Base-by-base conservation (phyloP, 768 basidiomycete species). In the Imleria badia region DNA sequence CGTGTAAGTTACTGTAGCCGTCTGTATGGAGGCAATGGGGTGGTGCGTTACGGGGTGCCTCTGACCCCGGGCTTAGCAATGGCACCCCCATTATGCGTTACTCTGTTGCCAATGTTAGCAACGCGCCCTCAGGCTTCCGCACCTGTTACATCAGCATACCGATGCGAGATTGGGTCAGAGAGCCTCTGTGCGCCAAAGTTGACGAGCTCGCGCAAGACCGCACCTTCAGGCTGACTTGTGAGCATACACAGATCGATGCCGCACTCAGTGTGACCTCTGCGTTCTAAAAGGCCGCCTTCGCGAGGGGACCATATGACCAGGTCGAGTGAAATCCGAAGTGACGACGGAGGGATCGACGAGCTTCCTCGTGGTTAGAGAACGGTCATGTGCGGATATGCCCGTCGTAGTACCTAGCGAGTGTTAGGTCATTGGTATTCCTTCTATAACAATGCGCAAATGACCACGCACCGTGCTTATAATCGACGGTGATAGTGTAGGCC, bases 301-400 rank as follows among this genome's bases (percentile, higher is more conserved):
- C 87, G 84, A 76, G 23, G 97, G 95, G 1, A 98, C 94, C 79
- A 98, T 81, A 67, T 99, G 97, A 5, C 97, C 97, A 11, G 97
- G 97, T 13, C 95, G 85, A 3, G 84, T 84, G 68, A 99, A 96
- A 61, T 96, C 90, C 20, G 78, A 73, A 15, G 89, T 73, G 1
- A 65, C 68, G 15, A 79, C 72, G 13, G 72, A 64, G 6, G 83
- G 73, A 29, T 84, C 80, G 19, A 94, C 91, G 26, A 99, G 83
- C 38, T 89, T 85, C 52, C 91, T 83, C 4, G 81, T 92, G 5
- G 96, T 96, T 50, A 94, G 76, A 33, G 90, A 86, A 51, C 97
- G 87, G 74, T 99, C 97, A 71, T 93, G 87, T 5, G 96, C 96
- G 35, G 96, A 97, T 62, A 99, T 99, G 23, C 97, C 97, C 17